Base-by-base conservation (phyloP, 345 rosid genomes). In the Lepidium sativum region DNA sequence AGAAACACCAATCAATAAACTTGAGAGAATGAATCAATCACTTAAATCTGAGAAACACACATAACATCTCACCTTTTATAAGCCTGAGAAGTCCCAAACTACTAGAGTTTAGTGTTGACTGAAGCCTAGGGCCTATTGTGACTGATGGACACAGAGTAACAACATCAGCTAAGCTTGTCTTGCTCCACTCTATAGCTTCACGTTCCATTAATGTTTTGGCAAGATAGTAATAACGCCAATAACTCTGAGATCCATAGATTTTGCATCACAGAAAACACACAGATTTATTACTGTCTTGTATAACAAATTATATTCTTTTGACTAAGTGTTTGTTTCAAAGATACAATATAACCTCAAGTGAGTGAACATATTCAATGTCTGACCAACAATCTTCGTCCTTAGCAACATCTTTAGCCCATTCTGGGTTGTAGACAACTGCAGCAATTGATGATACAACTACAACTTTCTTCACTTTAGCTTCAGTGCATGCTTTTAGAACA, bases 81-180 rank as follows among this genome's bases (percentile, higher is more conserved):
- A 78, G 37, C 3, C 12, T 23, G 10, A 80, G 78, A 37, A 78
- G 74, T 38, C 57, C 73, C 32, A 62, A 63, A 71, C 82, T 81
- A 65, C 79, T 77, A 55, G 82, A 43, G 65, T 83, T 84, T 59
- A 79, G 60, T 9, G 77, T 80, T 6, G 83, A 48, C 49, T 83
- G 88, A 73, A 81, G 73, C 77, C 79, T 33, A n/a, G 90, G 88
- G n/a, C 95, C 90, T 12, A 84, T 51, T 0, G 71, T 35, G 12
- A 78, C 32, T 1, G 82, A 71, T 0, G 90, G 88, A 63, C 86
- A 84, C 35, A 84, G 60, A 11, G 84, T 79, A 32, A 72, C 60
- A n/a, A 80, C 58, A 34, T 84, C 71, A 10, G 78, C 63, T 55
- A 59, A 69, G 14, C 29, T 69, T 55, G 18, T 70, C 63, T 76